A percentile compares a stretch with the other conserved stretches of the same genome.
phyloP scores from a whole-genome alignment of 768 basidiomycete genomes.

The Epithele typhae region DNA sequence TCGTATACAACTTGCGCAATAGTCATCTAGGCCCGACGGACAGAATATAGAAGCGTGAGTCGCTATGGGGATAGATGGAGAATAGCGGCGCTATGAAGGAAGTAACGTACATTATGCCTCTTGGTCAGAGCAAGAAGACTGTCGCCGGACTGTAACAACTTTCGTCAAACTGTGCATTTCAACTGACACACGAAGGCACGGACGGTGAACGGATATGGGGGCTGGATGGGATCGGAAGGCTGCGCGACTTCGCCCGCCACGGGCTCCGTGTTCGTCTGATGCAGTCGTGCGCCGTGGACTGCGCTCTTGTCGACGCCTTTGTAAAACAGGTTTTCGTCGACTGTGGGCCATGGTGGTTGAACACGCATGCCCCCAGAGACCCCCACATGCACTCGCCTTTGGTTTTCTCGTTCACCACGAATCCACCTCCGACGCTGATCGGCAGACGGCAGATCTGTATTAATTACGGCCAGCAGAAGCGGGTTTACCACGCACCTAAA shows the following conservation, averaged over 20 bases:
- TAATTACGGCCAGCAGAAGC: background rate
- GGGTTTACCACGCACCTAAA: conserved; percentile 47
- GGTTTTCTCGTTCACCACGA: conserved; percentile 93
- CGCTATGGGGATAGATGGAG: conserved; percentile 9
- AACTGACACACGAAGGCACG: conserved; percentile 4
- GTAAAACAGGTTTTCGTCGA: conserved; percentile 93
- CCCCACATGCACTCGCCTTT: conserved; percentile 50
- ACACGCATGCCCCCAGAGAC: background rate
- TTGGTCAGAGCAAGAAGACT: conserved; percentile 70
- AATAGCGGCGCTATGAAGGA: background rate
- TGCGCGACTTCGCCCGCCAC: conserved; percentile 8
- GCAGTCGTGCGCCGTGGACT: conserved; percentile 77
- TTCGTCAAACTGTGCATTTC: background rate
- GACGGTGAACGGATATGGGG: conserved; percentile 71
- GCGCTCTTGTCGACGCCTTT: conserved; percentile 80
- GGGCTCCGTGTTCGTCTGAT: conserved; percentile 46
- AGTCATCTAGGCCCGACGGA: conserved; percentile 55
- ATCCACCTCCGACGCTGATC: conserved; percentile 81
- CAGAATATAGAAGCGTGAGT: conserved; percentile 3
- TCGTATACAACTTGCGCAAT: conserved; percentile 93
- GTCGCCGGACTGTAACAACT: conserved; percentile 50
- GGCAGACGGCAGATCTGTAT: background rate
- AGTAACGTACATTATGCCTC: conserved; percentile 65
- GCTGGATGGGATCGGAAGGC: conserved; percentile 43
- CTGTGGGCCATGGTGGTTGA: conserved; percentile 31